A percentile compares a stretch with the other conserved stretches of the same genome.
Conservation (phyloP, 177 flowering plant species). For the Telopea speciosissima region DNA sequence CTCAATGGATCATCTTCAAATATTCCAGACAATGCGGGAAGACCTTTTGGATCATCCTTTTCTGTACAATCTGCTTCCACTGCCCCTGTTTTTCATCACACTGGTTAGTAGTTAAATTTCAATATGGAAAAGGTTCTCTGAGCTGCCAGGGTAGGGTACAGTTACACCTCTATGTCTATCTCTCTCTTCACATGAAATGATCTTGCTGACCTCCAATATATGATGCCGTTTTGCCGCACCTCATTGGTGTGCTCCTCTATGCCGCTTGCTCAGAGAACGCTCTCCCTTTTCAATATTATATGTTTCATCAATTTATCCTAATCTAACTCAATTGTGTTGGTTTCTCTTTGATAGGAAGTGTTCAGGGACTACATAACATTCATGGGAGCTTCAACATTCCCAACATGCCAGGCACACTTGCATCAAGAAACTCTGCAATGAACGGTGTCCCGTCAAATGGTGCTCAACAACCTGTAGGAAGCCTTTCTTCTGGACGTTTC, state of each 20-base stretch:
- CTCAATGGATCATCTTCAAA: constrained; percentile 77
- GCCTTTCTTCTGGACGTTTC: constrained; percentile 82
- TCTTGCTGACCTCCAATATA: too few relatives aligned
- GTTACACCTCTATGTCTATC: too few relatives aligned
- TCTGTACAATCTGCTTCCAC: constrained; percentile 85
- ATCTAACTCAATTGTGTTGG: neutral
- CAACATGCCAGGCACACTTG: constrained; percentile 63
- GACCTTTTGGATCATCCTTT: constrained; percentile 73
- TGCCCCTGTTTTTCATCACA: constrained; percentile 81
- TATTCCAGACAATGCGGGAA: constrained; percentile 69
- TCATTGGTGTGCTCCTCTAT: too few relatives aligned
- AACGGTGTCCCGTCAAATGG: constrained; percentile 68
- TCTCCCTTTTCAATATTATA: neutral
- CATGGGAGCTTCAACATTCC: constrained; percentile 85
- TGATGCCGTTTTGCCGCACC: too few relatives aligned
- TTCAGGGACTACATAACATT: constrained; percentile 76
- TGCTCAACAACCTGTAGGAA: constrained; percentile 77
- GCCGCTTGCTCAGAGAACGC: too few relatives aligned
- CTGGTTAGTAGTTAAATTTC: constrained; percentile 42
- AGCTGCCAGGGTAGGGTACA: too few relatives aligned
- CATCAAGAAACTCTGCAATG: constrained; percentile 70
- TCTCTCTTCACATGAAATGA: too few relatives aligned
- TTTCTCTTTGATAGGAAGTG: constrained; percentile 39
- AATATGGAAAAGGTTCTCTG: too few relatives aligned
- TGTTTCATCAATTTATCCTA: neutral